Conservation (phyloP, 768 basidiomycete genomes). For the Tricholoma flavovirens region DNA sequence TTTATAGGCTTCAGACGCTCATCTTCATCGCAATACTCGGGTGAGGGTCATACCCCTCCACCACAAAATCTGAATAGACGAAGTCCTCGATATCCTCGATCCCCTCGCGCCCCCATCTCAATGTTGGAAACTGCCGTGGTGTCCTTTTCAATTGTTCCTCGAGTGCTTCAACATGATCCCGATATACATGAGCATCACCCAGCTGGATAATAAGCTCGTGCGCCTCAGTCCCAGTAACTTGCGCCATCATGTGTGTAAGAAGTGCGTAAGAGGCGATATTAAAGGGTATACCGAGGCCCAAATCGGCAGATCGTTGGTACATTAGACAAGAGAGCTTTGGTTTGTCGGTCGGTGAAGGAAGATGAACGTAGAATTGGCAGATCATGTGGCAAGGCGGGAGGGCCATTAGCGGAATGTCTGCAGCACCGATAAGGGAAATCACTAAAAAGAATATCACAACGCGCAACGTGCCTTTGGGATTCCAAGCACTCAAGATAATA, state of each 20-base stretch:
- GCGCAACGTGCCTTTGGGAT: slow-evolving; percentile 76
- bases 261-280: slow-evolving; percentile 99
- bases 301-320: slow-evolving; percentile 97
- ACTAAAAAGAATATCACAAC: neutral
- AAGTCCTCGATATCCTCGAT: slow-evolving; percentile 78
- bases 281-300: slow-evolving; percentile 97
- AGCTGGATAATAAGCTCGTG: slow-evolving; percentile 93
- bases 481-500: slow-evolving; percentile 97
- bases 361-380: slow-evolving; percentile 97
- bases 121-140: slow-evolving; percentile 78
- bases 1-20: slow-evolving; percentile 72
- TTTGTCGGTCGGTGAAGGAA: slow-evolving; percentile 55
- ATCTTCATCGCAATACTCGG: slow-evolving; percentile 92
- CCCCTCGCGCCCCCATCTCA: slow-evolving; percentile 63
- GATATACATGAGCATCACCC: slow-evolving; percentile 96
- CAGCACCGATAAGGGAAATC: neutral
- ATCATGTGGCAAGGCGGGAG: slow-evolving; percentile 98
- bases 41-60: slow-evolving; percentile 84
- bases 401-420: slow-evolving; percentile 93
- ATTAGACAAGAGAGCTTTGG: slow-evolving; percentile 88
- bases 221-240: slow-evolving; percentile 78
- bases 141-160: slow-evolving; percentile 71
- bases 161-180: slow-evolving; percentile 87
- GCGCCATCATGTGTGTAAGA: slow-evolving; percentile 97
- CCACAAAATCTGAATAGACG: slow-evolving; percentile 68